Conservation (phyloP, 2,329 filamentous ascomycete species). For the Trichoderma oligosporum region DNA sequence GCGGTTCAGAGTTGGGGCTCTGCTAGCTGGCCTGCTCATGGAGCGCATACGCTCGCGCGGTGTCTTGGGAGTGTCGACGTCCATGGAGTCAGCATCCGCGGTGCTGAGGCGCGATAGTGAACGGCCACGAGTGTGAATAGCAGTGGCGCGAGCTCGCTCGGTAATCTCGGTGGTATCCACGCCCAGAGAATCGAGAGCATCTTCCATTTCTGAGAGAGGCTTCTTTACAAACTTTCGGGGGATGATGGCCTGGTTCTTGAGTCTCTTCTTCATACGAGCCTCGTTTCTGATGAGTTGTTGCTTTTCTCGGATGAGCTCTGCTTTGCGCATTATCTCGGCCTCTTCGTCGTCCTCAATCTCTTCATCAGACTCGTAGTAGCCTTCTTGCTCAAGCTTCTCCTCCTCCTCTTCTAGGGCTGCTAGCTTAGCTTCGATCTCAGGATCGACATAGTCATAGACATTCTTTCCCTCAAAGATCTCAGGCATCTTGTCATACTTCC, state of each 20-base stretch:
- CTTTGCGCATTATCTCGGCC: slow-evolving; percentile 83
- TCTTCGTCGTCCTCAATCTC: slow-evolving; percentile 85
- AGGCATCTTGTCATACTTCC: slow-evolving; percentile 95
- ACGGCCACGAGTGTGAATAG: slow-evolving; percentile 65
- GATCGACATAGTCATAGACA: slow-evolving; percentile 94
- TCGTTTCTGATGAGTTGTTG: slow-evolving; percentile 88
- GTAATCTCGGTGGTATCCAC: slow-evolving; percentile 75
- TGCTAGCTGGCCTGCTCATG: slow-evolving; percentile 68
- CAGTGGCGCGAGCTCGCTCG: slow-evolving; percentile 62
- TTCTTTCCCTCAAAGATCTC: slow-evolving; percentile 95
- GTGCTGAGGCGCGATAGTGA: slow-evolving; percentile 59
- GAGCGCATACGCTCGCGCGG: slow-evolving; percentile 62
- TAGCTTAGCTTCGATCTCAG: slow-evolving; percentile 92
- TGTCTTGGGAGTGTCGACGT: slow-evolving; percentile 53
- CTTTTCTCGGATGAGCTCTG: slow-evolving; percentile 94
- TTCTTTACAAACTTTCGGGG: slow-evolving; percentile 78
- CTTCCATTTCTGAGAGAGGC: slow-evolving; percentile 81
- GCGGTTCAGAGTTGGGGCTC: slow-evolving; percentile 59
- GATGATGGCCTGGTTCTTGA: slow-evolving; percentile 96
- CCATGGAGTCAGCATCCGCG: slow-evolving; percentile 71
- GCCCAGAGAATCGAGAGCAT: slow-evolving; percentile 78
- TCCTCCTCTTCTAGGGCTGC: slow-evolving; percentile 92
- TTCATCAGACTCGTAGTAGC: slow-evolving; percentile 85
- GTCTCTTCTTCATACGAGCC: slow-evolving; percentile 87
- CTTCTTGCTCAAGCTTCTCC: slow-evolving; percentile 83